phyloP scores from a whole-genome alignment of 2,329 filamentous ascomycete species.

The Aureobasidium uvarum region DNA sequence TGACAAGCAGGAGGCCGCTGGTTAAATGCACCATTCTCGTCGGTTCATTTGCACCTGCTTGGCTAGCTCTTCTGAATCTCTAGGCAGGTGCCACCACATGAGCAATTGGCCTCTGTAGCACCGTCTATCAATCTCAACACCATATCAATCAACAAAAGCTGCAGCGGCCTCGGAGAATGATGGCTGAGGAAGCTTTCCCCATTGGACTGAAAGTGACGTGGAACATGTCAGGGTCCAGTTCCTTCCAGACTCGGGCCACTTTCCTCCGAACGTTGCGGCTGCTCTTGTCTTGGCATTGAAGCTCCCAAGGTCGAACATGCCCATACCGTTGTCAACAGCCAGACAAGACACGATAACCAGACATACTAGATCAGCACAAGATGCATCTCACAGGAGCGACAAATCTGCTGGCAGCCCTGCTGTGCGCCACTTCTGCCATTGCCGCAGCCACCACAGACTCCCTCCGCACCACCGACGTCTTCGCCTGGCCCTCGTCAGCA shows the following conservation, averaged over 20 bases:
- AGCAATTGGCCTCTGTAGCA: not conserved
- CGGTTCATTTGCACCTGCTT: not conserved
- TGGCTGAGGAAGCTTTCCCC: slow-evolving; percentile 1
- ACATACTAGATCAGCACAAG: not conserved
- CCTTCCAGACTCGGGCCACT: not conserved
- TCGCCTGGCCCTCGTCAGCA: slow-evolving; percentile 40
- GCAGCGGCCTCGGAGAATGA: not conserved
- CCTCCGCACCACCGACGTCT: slow-evolving; percentile 35
- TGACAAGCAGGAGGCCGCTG: not conserved
- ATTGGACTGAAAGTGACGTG: slow-evolving; percentile 7
- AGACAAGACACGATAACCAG: not conserved
- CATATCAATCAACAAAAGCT: not conserved
- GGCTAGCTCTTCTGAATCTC: not conserved
- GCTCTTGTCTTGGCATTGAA: slow-evolving; percentile 6
- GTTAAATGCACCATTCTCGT: slow-evolving; percentile 4
- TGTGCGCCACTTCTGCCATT: slow-evolving; percentile 33
- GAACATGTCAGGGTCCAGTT: slow-evolving; percentile 12
- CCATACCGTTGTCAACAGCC: not conserved
- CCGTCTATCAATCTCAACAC: not conserved
- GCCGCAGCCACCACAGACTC: slow-evolving; percentile 33
- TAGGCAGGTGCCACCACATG: not conserved
- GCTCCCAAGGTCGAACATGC: not conserved
- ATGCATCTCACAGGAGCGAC: slow-evolving; percentile 6
- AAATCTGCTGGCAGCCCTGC: slow-evolving; percentile 15
- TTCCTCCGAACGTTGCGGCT: not conserved